Evolutionary conservation across 306 rosid genomes (phyloP).

Genomic region (Coriaria nepalensis): DNA sequence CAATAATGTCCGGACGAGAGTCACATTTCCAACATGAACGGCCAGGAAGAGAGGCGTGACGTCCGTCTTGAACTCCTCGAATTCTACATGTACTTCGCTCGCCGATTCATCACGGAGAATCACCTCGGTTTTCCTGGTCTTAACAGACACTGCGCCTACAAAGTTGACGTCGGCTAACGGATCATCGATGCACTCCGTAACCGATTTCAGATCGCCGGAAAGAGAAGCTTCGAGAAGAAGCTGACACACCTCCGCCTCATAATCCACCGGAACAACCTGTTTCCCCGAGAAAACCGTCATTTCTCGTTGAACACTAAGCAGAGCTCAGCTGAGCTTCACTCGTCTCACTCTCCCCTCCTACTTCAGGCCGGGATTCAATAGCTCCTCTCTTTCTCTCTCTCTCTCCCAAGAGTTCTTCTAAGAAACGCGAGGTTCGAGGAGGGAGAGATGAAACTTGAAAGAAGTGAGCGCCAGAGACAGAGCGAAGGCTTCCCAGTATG

Average conservation of each 20-base stretch:
- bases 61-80: slow-evolving; percentile 64
- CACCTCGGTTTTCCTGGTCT: slow-evolving; percentile 41
- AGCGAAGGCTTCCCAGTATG: background rate
- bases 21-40: slow-evolving; percentile 50
- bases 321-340: background rate
- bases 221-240: slow-evolving; percentile 72
- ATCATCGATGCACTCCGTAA: slow-evolving; percentile 44
- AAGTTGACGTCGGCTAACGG: slow-evolving; percentile 79
- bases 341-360: slow-evolving; percentile 6
- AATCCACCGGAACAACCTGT: slow-evolving; percentile 82
- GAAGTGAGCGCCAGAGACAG: slow-evolving; percentile 45
- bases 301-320: slow-evolving; percentile 12
- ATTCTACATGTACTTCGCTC: slow-evolving; percentile 40
- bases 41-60: slow-evolving; percentile 85
- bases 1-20: slow-evolving; percentile 58
- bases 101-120: slow-evolving; percentile 40
- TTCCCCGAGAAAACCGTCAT: slow-evolving; percentile 74
- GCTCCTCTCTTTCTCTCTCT: slow-evolving; percentile 8
- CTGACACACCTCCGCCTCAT: slow-evolving; percentile 56
- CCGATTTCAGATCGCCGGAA: slow-evolving; percentile 63
- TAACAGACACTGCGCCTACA: slow-evolving; percentile 54
- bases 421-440: slow-evolving; percentile 28
- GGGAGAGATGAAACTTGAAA: slow-evolving; percentile 32
- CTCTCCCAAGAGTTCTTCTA: background rate
- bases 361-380: slow-evolving; percentile 12